Evolutionary conservation across 257 asterid genomes (phyloP), one percentile per base, ranked within the genome.

Genomic region (Paraleonurus japonicus): DNA sequence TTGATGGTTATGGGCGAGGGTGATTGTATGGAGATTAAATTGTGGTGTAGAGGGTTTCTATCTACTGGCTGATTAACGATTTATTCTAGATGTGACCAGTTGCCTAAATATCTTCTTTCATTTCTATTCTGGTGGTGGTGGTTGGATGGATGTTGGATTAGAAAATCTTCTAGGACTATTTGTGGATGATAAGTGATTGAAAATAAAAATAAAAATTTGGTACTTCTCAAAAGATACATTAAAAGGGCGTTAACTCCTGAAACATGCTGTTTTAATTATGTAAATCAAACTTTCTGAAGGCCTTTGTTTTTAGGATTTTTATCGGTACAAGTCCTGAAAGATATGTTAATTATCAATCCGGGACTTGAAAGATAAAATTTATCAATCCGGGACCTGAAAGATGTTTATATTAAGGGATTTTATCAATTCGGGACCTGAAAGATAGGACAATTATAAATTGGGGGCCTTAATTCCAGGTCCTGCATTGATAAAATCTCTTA

Each of bases 261-360:
- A 22, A 37, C 23, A 28, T 27, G 27, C 30, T 2, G 1, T 32
- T n/a, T n/a, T 37, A 17, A 33, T 57, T 65, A 65, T 32, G 23
- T 50, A 39, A 55, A n/a, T 33, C 74, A 51, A 58, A 65, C 27
- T 57, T 39, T 37, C n/a, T 41, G 61, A 7, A 66, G 48, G 41
- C 47, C 45, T 55, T 41, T 54, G 53, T 65, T 54, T 37, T 48
- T 28, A 43, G 39, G 71, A n/a, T n/a, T n/a, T n/a, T n/a, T n/a
- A n/a, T n/a, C n/a, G n/a, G n/a, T n/a, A n/a, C n/a, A n/a, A n/a
- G n/a, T n/a, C n/a, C n/a, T n/a, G n/a, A n/a, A n/a, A n/a, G n/a
- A n/a, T n/a, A n/a, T n/a, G n/a, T n/a, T n/a, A n/a, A n/a, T n/a
- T n/a, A n/a, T n/a, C n/a, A n/a, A n/a, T n/a, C n/a, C n/a, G n/a